These are phyloP conservation scores for Lotus japonicus DNA, from an alignment of 306 rosid species.

Conservation along the genomic window DNA sequence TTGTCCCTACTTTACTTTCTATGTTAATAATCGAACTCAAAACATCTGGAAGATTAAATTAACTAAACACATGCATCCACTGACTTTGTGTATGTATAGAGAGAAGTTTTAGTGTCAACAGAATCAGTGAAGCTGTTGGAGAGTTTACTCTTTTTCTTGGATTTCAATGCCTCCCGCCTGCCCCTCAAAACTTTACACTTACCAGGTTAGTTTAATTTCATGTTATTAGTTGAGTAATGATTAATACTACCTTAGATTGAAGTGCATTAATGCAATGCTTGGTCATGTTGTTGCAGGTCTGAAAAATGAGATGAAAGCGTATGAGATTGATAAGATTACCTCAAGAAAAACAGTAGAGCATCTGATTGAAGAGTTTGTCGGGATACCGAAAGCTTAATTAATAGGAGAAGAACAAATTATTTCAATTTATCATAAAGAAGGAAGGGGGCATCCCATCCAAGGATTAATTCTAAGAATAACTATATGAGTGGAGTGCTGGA, in stretches of 20 bases:
- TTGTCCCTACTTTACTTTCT: background rate
- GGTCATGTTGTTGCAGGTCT: slow-evolving; percentile 39
- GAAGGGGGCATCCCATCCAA: too few species aligned
- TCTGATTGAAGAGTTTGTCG: slow-evolving; percentile 59
- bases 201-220: slow-evolving; percentile 36
- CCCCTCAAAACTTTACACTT: slow-evolving; percentile 52
- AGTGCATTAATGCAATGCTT: too few species aligned
- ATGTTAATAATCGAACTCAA: background rate
- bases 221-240: background rate
- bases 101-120: slow-evolving; percentile 62
- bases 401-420: background rate
- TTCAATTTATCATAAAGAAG: too few species aligned
- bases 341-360: slow-evolving; percentile 66
- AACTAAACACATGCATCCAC: too few species aligned
- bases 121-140: slow-evolving; percentile 66
- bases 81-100: slow-evolving; percentile 30
- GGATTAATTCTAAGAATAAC: too few species aligned
- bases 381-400: slow-evolving; percentile 29
- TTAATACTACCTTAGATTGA: too few species aligned
- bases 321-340: slow-evolving; percentile 56
- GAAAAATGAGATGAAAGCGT: slow-evolving; percentile 60
- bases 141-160: slow-evolving; percentile 59
- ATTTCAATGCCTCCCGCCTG: slow-evolving; percentile 55
- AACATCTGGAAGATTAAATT: background rate
- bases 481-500: too few species aligned